phyloP scores from a whole-genome alignment of 768 basidiomycete species.

The Leccinum fibrillosum region DNA sequence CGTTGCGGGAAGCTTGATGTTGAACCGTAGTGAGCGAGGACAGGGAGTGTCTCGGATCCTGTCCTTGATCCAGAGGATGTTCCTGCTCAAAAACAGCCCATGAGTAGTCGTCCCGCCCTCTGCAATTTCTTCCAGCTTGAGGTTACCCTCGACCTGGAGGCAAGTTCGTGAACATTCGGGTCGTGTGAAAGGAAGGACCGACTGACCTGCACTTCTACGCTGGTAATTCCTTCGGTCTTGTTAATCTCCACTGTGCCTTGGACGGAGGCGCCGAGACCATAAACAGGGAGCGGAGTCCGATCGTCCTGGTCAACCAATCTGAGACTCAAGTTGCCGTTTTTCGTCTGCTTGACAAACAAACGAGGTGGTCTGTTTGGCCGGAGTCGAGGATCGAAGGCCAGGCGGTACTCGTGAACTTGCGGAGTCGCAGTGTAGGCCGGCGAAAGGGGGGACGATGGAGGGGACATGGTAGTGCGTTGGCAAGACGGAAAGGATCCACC shows the following conservation, averaged over 20 bases:
- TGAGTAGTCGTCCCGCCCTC: conserved; percentile 59
- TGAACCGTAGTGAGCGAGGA: conserved; percentile 52
- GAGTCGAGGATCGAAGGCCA: conserved; percentile 43
- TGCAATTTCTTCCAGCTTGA: conserved; percentile 59
- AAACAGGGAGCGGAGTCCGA: conserved; percentile 50
- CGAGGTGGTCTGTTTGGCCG: conserved; percentile 39
- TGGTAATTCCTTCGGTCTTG: conserved; percentile 53
- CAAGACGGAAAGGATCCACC: conserved; percentile 12
- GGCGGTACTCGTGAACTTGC: conserved; percentile 47
- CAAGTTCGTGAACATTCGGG: not conserved
- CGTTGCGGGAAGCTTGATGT: conserved; percentile 52
- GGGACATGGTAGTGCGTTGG: conserved; percentile 43
- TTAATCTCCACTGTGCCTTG: conserved; percentile 54
- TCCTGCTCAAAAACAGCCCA: conserved; percentile 49
- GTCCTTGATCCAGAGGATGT: conserved; percentile 58
- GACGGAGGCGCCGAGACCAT: conserved; percentile 48
- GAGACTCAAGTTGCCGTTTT: conserved; percentile 49
- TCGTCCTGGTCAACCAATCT: conserved; percentile 52
- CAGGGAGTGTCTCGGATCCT: conserved; percentile 39
- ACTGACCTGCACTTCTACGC: conserved; percentile 62
- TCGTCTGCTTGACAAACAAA: conserved; percentile 58
- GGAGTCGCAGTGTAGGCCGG: conserved; percentile 56
- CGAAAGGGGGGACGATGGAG: conserved; percentile 38
- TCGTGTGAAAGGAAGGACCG: not conserved
- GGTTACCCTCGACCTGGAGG: conserved; percentile 56